Percentiles rank a stretch among this genome's conserved stretches.
phyloP scores from a whole-genome alignment of 768 basidiomycete species.

The Collybiopsis confluens region DNA sequence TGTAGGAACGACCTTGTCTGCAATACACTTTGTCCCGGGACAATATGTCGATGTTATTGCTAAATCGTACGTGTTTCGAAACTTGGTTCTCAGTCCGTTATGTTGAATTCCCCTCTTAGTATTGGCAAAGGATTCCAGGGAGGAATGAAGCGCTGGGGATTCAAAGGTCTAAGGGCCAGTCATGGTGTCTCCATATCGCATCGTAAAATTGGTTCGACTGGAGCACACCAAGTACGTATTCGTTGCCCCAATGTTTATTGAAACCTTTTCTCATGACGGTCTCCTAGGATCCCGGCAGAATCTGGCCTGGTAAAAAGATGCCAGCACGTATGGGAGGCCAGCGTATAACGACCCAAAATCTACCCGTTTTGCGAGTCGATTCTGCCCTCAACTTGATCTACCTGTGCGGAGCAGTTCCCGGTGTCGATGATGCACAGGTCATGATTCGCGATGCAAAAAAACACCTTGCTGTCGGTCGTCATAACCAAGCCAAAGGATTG shows the following conservation, averaged over 20 bases:
- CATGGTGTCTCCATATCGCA: conserved; percentile 97
- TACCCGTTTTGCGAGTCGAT: conserved; percentile 87
- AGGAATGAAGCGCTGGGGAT: conserved; percentile 94
- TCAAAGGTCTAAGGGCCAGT: conserved; percentile 85
- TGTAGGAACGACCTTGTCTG: conserved; percentile 82
- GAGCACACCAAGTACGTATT: conserved; percentile 86
- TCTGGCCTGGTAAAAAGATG: conserved; percentile 99
- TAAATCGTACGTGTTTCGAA: conserved; percentile 64
- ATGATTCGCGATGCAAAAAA: conserved; percentile 85
- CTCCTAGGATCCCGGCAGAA: conserved; percentile 85
- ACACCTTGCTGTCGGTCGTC: conserved; percentile 53
- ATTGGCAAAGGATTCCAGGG: conserved; percentile 98
- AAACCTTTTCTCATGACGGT: conserved; percentile 5
- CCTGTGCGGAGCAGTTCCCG: conserved; percentile 89
- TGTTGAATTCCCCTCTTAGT: conserved; percentile 33
- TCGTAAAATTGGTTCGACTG: conserved; percentile 88
- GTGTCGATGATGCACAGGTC: conserved; percentile 84
- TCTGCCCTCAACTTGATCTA: conserved; percentile 81
- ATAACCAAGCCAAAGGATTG: conserved; percentile 66
- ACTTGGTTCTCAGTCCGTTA: neutral
- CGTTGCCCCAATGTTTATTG: neutral
- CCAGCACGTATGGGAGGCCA: conserved; percentile 87
- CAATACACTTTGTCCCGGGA: conserved; percentile 94
- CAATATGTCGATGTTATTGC: conserved; percentile 92
- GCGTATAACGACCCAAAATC: conserved; percentile 81